These are phyloP conservation scores for Cotoneaster glaucophyllus DNA, from an alignment of 306 rosid genomes.

Conservation along the genomic window DNA sequence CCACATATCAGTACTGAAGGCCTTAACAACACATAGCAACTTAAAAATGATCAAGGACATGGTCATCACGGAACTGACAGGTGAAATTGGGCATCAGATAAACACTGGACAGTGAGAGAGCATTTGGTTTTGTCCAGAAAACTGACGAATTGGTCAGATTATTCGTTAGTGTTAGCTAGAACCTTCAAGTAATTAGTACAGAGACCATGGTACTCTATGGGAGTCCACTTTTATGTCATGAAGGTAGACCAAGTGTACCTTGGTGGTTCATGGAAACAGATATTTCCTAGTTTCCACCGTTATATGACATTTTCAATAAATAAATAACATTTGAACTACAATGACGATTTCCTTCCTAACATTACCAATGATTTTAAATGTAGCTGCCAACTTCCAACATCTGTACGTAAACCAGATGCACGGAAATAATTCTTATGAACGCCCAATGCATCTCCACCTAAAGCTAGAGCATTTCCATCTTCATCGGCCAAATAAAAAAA, in stretches of 20 bases:
- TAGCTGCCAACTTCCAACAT: constrained; percentile 89
- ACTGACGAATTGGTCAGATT: not conserved
- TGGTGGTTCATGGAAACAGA: not conserved
- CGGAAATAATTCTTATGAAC: constrained; percentile 47
- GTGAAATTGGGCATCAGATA: not conserved
- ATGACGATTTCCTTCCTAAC: constrained; percentile 7
- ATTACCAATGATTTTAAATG: constrained; percentile 84
- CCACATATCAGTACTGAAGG: constrained; percentile 4
- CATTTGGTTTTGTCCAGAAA: not conserved
- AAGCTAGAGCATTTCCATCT: constrained; percentile 50
- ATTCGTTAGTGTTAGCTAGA: not conserved
- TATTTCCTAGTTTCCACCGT: not conserved
- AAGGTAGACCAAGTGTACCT: not conserved
- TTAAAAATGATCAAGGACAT: not conserved
- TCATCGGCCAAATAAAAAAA: constrained; percentile 97
- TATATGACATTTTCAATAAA: not conserved
- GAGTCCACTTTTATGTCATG: not conserved
- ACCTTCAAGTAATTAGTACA: not conserved
- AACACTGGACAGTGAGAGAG: too few species aligned
- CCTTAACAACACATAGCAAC: not conserved
- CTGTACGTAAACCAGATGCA: constrained; percentile 67
- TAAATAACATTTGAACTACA: not conserved
- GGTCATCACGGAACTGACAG: not conserved
- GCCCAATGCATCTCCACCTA: constrained; percentile 44
- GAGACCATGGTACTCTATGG: not conserved